A percentile compares a stretch with the other conserved stretches of the same genome.
phyloP scores from a whole-genome alignment of 108 stramenopile genomes.

The Stephanodiscus triporus region DNA sequence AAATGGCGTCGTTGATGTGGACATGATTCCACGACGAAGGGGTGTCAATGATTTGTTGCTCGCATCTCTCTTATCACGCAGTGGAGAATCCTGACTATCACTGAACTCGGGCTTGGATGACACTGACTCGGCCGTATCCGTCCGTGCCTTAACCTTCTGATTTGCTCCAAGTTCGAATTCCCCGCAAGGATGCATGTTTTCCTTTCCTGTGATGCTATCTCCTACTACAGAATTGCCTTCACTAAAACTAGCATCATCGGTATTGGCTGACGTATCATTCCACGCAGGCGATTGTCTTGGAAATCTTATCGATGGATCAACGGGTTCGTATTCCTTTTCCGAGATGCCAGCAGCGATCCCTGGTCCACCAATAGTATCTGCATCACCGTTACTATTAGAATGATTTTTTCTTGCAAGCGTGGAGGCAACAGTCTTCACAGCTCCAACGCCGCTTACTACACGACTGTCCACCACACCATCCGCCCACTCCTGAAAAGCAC shows the following conservation, averaged over 20 bases:
- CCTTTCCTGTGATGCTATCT: not conserved
- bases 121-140: too few species aligned
- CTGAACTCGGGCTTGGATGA: not conserved
- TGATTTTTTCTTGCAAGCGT: not conserved
- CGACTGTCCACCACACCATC: conserved; percentile 6
- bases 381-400: not conserved
- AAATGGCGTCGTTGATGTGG: conserved; percentile 18
- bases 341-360: not conserved
- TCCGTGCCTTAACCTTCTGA: not conserved
- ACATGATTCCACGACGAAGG: conserved; percentile 3
- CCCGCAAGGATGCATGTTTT: not conserved
- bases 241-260: not conserved
- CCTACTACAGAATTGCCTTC: not conserved
- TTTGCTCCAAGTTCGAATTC: not conserved
- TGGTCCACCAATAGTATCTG: not conserved
- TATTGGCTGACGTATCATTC: not conserved
- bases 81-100: not conserved
- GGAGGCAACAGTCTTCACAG: not conserved
- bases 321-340: not conserved
- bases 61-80: not conserved
- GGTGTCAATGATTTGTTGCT: conserved; percentile 3
- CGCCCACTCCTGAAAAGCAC: conserved; percentile 16
- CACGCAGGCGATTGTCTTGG: not conserved
- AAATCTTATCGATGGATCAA: not conserved
- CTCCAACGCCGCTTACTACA: not conserved